Evolutionary conservation across 2,329 filamentous ascomycete genomes (phyloP).

Genomic region (Colletotrichum spaethianum): DNA sequence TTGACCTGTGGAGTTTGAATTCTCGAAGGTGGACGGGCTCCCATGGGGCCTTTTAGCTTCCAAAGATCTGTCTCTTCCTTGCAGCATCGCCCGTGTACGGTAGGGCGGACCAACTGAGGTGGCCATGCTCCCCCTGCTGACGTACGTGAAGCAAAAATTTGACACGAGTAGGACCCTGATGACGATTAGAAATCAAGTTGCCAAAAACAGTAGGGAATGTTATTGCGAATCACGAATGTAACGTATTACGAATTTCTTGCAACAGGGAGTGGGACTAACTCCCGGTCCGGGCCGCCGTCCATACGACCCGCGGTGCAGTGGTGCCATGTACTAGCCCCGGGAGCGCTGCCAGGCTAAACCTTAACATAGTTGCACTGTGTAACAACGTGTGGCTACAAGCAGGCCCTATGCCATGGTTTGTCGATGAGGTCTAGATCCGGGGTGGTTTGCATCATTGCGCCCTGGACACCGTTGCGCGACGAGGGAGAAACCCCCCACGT

Average conservation of each 20-base stretch:
- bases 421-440: neutral
- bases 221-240: constrained; percentile 7
- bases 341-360: neutral
- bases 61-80: neutral
- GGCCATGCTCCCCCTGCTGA: neutral
- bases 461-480: neutral
- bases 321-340: neutral
- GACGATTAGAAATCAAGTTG: constrained; percentile 11
- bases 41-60: too few relatives aligned
- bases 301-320: neutral
- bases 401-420: neutral
- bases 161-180: neutral
- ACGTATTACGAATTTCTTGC: neutral
- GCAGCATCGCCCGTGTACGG: neutral
- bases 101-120: neutral
- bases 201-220: neutral
- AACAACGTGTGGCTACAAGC: neutral
- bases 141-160: neutral
- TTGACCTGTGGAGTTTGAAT: too few relatives aligned
- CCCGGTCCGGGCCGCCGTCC: constrained; percentile 8
- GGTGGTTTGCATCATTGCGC: constrained; percentile 3
- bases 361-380: neutral
- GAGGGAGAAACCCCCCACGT: neutral
- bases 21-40: too few relatives aligned
- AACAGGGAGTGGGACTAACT: neutral